Evolutionary conservation across 441 rosid genomes (phyloP), one percentile per base, ranked within the genome.

Genomic region (Mallotus japonicus): DNA sequence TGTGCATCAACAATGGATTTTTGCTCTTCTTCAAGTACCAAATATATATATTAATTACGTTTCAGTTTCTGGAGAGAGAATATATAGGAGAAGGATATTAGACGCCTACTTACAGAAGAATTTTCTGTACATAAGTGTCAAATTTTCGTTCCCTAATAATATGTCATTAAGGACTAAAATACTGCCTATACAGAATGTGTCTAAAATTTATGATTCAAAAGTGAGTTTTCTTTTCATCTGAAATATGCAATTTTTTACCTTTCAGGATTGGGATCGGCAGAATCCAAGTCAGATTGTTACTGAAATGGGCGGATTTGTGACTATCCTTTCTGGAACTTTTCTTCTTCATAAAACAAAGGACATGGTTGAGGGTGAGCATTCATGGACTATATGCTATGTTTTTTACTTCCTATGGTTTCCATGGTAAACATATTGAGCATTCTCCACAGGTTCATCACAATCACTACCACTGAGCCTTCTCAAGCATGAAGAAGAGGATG

Each of bases 321-420:
- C 97, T 4, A 93, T 93, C 62, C 85, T 93, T 28, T 81, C 94
- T 0, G 98, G 98, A 59, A 91, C 94, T 13, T 91, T 93, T 73
- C 90, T 93, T 65, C 97, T 91, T 58, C 98, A 93, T 79, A 90
- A 88, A 85, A 91, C 96, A 0, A 91, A 90, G 80, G 97, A 93
- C 69, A 87, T 88, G 89, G 87, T 73, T 54, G 93, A 87, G 66
- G 89, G 93, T 88, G 42, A 42, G 88, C 28, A 75, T 67, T 76
- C 51, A 46, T 11, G 67, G 19, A 28, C 53, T 71, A 56, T 63
- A 44, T 70, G 17, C 19, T 10, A 16, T 69, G 28, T 70, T 49
- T 53, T 32, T 71, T 69, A n/a, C 58, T 61, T 65, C 54, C 67
- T 58, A 17, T 51, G 24, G 69, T 22, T 65, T 49, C 55, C 55